Base-by-base conservation (phyloP, 2,329 filamentous ascomycete species). In the Fusarium pilosicola region DNA sequence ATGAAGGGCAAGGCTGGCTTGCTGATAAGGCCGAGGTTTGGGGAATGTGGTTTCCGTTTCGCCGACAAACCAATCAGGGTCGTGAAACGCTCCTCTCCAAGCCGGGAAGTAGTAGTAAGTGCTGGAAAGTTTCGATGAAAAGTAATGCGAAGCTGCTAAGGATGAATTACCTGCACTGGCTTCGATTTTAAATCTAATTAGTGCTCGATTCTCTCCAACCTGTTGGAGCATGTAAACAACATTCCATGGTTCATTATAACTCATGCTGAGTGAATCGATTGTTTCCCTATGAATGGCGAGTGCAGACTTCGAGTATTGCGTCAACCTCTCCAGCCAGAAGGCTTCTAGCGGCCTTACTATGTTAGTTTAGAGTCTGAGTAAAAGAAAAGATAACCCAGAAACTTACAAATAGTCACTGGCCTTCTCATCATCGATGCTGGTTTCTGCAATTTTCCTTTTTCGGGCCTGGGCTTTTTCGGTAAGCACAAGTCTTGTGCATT, bases 241-340 rank as follows among this genome's bases (percentile, higher is more conserved):
- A n/a, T n/a, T n/a, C n/a, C n/a, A n/a, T n/a, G n/a, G n/a, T n/a
- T n/a, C n/a, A n/a, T n/a, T n/a, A n/a, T n/a, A n/a, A n/a, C n/a
- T n/a, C n/a, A n/a, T n/a, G n/a, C n/a, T n/a, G n/a, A n/a, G n/a
- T n/a, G n/a, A n/a, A n/a, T n/a, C n/a, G n/a, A n/a, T n/a, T n/a
- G n/a, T n/a, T n/a, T n/a, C n/a, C n/a, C n/a, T 2, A 0, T 0
- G 2, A 26, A 44, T 18, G 15, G 15, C 15, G 10, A 44, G 2
- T 12, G 42, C 10, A 26, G 42, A 18, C 42, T 26, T 26, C 18
- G 42, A 18, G 42, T 44, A 44, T 44, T 18, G 42, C 4, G 15
- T 44, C 15, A 44, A 26, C 10, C 6, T 18, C 10, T 44, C 42
- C 6, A 44, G 42, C 42, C 42, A 44, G 6, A 44, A 44, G 15